Base-by-base conservation (phyloP, 371 early-diverging fungal species). In the Actinomortierella wolfii region DNA sequence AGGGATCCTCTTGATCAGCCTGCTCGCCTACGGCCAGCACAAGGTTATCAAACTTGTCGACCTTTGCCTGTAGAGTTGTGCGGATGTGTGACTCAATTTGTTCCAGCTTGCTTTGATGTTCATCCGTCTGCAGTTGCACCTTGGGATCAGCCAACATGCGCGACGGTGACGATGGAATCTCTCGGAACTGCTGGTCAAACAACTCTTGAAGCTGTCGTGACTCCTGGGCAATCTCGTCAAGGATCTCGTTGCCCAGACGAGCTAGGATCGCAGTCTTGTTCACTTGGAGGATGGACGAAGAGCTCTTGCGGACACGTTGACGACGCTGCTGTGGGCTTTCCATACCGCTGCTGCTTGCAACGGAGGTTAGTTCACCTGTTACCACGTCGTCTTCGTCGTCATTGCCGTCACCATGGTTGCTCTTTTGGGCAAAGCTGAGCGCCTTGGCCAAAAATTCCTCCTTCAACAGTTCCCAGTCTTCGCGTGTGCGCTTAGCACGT, bases 401-500 rank as follows among this genome's bases (percentile, higher is more conserved):
- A 34, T 34, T 4, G 34, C 11, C 34, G 34, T n/a, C n/a, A n/a
- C n/a, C n/a, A n/a, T n/a, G n/a, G 5, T 53, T 48, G 28, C 48
- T 51, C 42, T 56, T 51, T 1, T 69, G 64, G n/a, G 54, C 61
- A 46, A 70, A 29, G 0, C 57, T 56, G 1, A 50, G 43, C 1
- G 66, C 52, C 57, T 66, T 73, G 47, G 59, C 54, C 54, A 73
- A 45, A 44, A 73, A 73, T 46, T 73, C 74, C 34, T 73, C 60
- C 57, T 73, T 73, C 43, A 73, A 57, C 34, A 73, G 43, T 51
- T 63, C 67, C 74, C 74, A 73, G 57, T 73, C 74, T 54, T 73
- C 74, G 8, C 57, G 67, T 0, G 74, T 73, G 20, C 74, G 45
- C 60, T 73, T 73, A 24, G 67, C 58, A 26, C 74, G 67, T 25